phyloP scores from a whole-genome alignment of 1,284 basidiomycete species.

The Agaricales sp. region DNA sequence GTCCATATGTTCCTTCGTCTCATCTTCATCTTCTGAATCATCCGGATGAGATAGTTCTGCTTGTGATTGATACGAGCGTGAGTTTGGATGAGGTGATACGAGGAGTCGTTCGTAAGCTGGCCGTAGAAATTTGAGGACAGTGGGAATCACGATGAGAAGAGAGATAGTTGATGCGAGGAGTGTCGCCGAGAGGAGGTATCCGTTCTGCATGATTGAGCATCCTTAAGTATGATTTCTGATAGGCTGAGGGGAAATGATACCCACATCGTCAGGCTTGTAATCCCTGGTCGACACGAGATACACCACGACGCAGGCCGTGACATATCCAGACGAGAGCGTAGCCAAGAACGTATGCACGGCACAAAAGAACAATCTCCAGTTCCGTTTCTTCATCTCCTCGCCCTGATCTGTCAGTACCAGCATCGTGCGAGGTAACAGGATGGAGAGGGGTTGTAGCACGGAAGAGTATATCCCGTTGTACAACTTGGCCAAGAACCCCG shows the following conservation, averaged over 20 bases:
- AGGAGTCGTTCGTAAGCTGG: background rate
- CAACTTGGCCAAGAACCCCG: too few relatives aligned
- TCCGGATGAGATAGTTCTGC: too few relatives aligned
- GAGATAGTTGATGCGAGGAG: background rate
- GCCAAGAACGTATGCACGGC: background rate
- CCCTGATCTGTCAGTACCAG: too few relatives aligned
- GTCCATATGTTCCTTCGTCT: background rate
- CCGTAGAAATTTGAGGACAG: background rate
- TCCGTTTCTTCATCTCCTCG: background rate
- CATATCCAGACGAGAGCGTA: background rate
- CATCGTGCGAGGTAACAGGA: too few relatives aligned
- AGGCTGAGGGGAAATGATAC: background rate
- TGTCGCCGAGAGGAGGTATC: background rate
- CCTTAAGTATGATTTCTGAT: background rate
- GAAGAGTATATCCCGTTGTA: too few relatives aligned
- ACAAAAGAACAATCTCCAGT: background rate
- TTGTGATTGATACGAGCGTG: background rate
- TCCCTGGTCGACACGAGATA: background rate
- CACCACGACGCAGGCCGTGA: background rate
- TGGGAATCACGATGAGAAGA: background rate
- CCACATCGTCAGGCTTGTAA: background rate
- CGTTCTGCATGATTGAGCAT: background rate
- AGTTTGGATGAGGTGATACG: background rate
- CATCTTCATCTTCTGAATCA: background rate
- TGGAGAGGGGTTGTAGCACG: too few relatives aligned